Conservation (phyloP, 768 basidiomycete species). For the Agaricus bisporus region DNA sequence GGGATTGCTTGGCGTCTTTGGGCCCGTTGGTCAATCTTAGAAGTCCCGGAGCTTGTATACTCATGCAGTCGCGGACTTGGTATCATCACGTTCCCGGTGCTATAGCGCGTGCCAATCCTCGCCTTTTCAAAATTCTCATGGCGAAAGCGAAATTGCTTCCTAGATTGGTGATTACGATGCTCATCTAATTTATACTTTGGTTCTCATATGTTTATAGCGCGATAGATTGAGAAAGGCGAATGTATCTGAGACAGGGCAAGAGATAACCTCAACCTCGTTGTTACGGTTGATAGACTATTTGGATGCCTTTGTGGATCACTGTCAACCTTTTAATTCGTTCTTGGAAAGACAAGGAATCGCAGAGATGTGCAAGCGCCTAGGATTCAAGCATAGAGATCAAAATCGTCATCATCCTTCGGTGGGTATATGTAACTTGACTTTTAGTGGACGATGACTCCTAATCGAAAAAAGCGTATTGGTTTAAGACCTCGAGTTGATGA, state of each 20-base stretch:
- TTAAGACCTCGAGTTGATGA: background rate
- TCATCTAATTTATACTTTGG: background rate
- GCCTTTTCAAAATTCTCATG: slow-evolving; percentile 23
- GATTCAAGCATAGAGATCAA: slow-evolving; percentile 21
- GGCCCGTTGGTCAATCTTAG: slow-evolving; percentile 27
- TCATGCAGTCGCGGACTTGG: slow-evolving; percentile 36
- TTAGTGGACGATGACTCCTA: slow-evolving; percentile 14
- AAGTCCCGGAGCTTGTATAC: slow-evolving; percentile 26
- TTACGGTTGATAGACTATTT: slow-evolving; percentile 29
- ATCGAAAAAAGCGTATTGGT: background rate
- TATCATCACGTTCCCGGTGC: slow-evolving; percentile 23
- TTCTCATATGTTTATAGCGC: background rate
- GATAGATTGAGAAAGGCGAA: slow-evolving; percentile 22
- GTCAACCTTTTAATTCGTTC: slow-evolving; percentile 27
- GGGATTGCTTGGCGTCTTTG: slow-evolving; percentile 29
- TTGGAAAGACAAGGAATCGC: slow-evolving; percentile 20
- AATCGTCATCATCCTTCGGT: slow-evolving; percentile 29
- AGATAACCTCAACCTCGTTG: slow-evolving; percentile 24
- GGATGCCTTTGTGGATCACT: slow-evolving; percentile 36
- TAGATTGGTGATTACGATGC: slow-evolving; percentile 18
- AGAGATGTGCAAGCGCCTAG: slow-evolving; percentile 17
- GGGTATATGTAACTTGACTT: background rate
- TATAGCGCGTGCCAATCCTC: slow-evolving; percentile 27
- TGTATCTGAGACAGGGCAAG: slow-evolving; percentile 21
- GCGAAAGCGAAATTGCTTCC: slow-evolving; percentile 26